These are phyloP conservation scores for Primulina eburnea DNA, from an alignment of 257 asterid species.

Conservation along the genomic window DNA sequence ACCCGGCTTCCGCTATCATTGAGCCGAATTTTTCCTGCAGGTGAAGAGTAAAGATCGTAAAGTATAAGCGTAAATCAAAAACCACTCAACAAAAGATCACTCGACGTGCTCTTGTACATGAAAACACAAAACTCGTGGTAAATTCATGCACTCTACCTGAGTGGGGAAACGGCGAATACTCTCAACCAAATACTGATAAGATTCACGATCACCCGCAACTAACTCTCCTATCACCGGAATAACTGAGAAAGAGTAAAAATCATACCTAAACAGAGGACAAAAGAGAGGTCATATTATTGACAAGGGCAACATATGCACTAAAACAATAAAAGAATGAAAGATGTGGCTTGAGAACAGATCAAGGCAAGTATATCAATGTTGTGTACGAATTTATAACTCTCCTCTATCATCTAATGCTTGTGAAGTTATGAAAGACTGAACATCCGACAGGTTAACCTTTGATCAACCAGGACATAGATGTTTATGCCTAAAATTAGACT, in stretches of 20 bases:
- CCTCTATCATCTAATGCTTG: background rate
- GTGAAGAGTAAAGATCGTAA: conserved; percentile 3
- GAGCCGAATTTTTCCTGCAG: conserved; percentile 76
- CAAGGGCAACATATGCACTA: background rate
- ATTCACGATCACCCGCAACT: conserved; percentile 83
- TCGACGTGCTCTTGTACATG: background rate
- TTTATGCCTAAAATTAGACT: background rate
- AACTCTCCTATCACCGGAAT: conserved; percentile 79
- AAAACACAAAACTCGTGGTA: background rate
- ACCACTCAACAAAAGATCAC: background rate
- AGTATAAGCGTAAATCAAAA: background rate
- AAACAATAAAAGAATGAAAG: background rate
- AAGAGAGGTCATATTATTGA: conserved; percentile 3
- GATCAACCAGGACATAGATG: background rate
- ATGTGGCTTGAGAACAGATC: background rate
- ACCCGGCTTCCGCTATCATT: conserved; percentile 89
- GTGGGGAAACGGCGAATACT: conserved; percentile 82
- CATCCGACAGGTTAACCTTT: too few species aligned
- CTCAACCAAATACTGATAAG: conserved; percentile 87
- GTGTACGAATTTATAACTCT: background rate
- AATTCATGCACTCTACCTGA: conserved; percentile 50
- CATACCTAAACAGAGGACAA: conserved; percentile 60
- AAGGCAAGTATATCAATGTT: conserved; percentile 11
- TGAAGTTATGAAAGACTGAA: background rate
- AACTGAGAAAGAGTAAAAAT: conserved; percentile 80